These are phyloP conservation scores for Tolypocladium ophioglossoides DNA, from an alignment of 2,329 filamentous ascomycete genomes.

Conservation along the genomic window DNA sequence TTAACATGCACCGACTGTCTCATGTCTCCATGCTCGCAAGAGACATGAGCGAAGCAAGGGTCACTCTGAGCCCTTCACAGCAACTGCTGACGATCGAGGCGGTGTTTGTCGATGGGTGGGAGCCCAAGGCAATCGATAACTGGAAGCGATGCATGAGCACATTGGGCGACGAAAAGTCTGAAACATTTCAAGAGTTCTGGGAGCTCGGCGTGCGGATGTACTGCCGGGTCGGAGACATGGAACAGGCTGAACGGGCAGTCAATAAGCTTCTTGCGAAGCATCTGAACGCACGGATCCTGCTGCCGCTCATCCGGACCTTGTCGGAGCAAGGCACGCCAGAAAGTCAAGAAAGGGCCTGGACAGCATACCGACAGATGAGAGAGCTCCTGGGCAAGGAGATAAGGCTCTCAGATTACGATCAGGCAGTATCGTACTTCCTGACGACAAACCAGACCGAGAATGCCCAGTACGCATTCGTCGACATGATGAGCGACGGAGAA, in stretches of 20 bases:
- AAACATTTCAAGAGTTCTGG: conserved; percentile 45
- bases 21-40: conserved; percentile 52
- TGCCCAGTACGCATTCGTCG: conserved; percentile 68
- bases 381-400: conserved; percentile 48
- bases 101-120: conserved; percentile 51
- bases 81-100: conserved; percentile 59
- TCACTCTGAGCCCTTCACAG: conserved; percentile 43
- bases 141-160: conserved; percentile 50
- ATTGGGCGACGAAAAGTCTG: conserved; percentile 34
- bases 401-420: conserved; percentile 66
- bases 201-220: conserved; percentile 57
- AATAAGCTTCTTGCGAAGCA: conserved; percentile 39
- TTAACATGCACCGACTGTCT: conserved; percentile 44
- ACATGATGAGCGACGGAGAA: conserved; percentile 68
- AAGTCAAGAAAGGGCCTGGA: conserved; percentile 49
- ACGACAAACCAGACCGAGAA: conserved; percentile 52
- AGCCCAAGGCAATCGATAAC: conserved; percentile 47
- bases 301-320: conserved; percentile 61
- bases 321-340: conserved; percentile 39
- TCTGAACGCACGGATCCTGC: conserved; percentile 43
- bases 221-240: conserved; percentile 44
- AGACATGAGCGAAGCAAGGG: conserved; percentile 53
- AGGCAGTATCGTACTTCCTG: conserved; percentile 61
- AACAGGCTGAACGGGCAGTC: conserved; percentile 46
- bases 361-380: conserved; percentile 54